Evolutionary conservation across 306 rosid species (phyloP).

Genomic region (Coriaria nepalensis): DNA sequence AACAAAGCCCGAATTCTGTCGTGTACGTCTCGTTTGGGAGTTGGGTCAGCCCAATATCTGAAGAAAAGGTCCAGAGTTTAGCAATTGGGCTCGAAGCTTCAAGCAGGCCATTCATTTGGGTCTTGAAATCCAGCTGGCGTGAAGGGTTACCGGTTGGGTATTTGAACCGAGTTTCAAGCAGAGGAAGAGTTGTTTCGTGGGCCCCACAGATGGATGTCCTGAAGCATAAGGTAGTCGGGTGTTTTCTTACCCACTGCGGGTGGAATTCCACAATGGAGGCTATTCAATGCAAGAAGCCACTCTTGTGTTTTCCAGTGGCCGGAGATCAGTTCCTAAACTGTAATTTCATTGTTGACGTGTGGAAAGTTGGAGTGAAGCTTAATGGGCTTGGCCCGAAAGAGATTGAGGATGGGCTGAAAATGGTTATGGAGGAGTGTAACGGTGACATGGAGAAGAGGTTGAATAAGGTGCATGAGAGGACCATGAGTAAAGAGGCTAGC

Average conservation of each 20-base stretch:
- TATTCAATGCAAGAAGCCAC: conserved; percentile 36
- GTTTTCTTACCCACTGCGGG: conserved; percentile 83
- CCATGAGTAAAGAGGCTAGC: conserved; percentile 27
- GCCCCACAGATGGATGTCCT: conserved; percentile 66
- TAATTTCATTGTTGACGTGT: conserved; percentile 40
- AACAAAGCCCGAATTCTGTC: conserved; percentile 27
- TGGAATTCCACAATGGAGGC: conserved; percentile 95
- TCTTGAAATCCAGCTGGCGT: conserved; percentile 39
- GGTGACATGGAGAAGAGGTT: conserved; percentile 34
- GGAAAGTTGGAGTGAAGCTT: conserved; percentile 59
- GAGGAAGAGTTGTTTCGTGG: conserved; percentile 61
- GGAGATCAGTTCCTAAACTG: conserved; percentile 83
- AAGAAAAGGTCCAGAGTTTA: conserved; percentile 32
- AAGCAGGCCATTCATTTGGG: conserved; percentile 68
- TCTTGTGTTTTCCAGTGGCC: conserved; percentile 65
- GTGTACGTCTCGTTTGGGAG: conserved; percentile 79
- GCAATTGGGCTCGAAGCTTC: conserved; percentile 51
- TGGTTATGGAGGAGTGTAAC: conserved; percentile 29
- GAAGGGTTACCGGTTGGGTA: conserved; percentile 47
- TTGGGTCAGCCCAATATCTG: conserved; percentile 77
- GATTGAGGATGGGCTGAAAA: conserved; percentile 47
- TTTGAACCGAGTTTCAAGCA: conserved; percentile 23
- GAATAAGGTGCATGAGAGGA: conserved; percentile 21
- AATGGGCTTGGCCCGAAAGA: conserved; percentile 41
- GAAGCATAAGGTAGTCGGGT: conserved; percentile 41